phyloP scores from a whole-genome alignment of 2,329 filamentous ascomycete genomes.

The Truncatella angustata region DNA sequence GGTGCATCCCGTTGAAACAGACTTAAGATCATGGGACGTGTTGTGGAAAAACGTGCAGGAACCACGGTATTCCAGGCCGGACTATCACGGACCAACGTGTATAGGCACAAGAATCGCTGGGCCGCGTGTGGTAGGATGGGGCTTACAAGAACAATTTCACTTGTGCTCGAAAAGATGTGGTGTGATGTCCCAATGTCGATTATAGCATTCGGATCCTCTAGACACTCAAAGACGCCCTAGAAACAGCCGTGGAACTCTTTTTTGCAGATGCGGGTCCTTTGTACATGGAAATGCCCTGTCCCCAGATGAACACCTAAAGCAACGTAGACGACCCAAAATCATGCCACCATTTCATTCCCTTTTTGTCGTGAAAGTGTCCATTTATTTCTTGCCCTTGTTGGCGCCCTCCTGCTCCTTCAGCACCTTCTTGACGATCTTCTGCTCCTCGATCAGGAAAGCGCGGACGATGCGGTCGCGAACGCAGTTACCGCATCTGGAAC shows the following conservation, averaged over 20 bases:
- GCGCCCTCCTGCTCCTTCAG: conserved; percentile 92
- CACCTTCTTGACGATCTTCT: conserved; percentile 99
- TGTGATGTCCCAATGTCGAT: conserved; percentile 25
- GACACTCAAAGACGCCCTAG: conserved; percentile 30
- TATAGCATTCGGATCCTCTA: conserved; percentile 33
- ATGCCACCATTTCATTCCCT: conserved; percentile 21
- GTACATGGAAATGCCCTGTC: conserved; percentile 28
- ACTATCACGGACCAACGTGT: no score
- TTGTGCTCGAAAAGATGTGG: not conserved
- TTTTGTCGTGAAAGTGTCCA: conserved; percentile 17
- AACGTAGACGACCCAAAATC: conserved; percentile 30
- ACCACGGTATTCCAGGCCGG: no score
- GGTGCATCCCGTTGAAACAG: no score
- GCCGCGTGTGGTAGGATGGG: no score
- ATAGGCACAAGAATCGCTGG: no score
- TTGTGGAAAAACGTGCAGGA: no score
- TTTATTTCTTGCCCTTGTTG: conserved; percentile 71
- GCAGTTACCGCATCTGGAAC: conserved; percentile 97
- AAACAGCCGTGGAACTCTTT: conserved; percentile 22
- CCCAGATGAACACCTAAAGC: conserved; percentile 33
- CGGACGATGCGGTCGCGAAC: conserved; percentile 97
- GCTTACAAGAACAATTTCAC: no score
- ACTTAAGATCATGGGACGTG: no score
- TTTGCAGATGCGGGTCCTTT: conserved; percentile 14
- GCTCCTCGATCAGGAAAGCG: conserved; percentile 99